phyloP scores from a whole-genome alignment of 2,329 filamentous ascomycete genomes.

The Hortaea sp. region DNA sequence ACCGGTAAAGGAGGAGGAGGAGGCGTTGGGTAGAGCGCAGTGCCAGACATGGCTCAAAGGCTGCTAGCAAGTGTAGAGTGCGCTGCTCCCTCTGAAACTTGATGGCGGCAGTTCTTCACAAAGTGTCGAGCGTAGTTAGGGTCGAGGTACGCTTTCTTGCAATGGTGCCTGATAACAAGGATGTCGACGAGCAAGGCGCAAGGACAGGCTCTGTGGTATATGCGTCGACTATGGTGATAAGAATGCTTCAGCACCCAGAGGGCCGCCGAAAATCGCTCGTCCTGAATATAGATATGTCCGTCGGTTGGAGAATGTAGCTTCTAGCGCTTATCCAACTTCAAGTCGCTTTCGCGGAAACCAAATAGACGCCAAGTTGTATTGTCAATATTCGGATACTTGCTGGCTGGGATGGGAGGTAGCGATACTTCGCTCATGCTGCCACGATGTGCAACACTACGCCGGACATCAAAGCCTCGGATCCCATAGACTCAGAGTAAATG shows the following conservation, averaged over 20 bases:
- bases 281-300: background rate
- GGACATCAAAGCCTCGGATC: too few species aligned
- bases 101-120: background rate
- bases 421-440: background rate
- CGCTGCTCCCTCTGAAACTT: background rate
- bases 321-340: background rate
- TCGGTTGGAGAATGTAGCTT: background rate
- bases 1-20: background rate
- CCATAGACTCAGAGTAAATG: too few species aligned
- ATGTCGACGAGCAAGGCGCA: background rate
- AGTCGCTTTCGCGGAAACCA: background rate
- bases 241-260: background rate
- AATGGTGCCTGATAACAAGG: background rate
- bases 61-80: background rate
- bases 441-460: too few species aligned
- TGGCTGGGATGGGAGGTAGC: background rate
- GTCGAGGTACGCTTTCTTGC: background rate
- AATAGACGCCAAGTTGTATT: background rate
- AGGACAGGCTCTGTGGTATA: background rate
- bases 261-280: background rate
- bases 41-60: background rate
- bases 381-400: background rate
- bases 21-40: background rate
- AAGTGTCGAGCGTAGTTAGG: background rate
- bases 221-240: background rate